Percentiles rank a stretch among this genome's conserved stretches.
phyloP scores from a whole-genome alignment of 768 basidiomycete species.

The Kwoniella sp. region DNA sequence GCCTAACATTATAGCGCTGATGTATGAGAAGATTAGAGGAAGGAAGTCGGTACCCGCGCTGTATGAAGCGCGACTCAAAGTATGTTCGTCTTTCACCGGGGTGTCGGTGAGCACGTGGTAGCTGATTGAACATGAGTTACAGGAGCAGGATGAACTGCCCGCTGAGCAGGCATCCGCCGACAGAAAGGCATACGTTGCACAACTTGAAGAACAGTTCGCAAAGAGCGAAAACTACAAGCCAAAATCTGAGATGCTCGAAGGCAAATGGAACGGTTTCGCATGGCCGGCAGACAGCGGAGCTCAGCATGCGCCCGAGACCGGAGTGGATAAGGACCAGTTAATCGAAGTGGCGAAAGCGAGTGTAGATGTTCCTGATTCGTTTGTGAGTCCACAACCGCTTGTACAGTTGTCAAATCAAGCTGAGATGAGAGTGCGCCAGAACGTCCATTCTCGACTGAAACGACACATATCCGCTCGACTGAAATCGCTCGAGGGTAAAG shows the following conservation, averaged over 20 bases:
- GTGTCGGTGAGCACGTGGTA: neutral
- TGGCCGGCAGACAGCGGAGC: conserved; percentile 68
- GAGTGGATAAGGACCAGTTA: conserved; percentile 64
- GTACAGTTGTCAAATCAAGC: neutral
- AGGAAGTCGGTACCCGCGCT: conserved; percentile 75
- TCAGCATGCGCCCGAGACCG: conserved; percentile 66
- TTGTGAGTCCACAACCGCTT: conserved; percentile 65
- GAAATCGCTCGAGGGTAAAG: conserved; percentile 71
- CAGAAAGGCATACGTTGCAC: conserved; percentile 65
- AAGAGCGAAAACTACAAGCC: conserved; percentile 61
- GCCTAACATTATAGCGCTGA: conserved; percentile 60
- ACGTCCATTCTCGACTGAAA: conserved; percentile 75
- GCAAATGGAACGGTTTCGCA: conserved; percentile 68
- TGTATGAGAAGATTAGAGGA: conserved; percentile 84
- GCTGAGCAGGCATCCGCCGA: conserved; percentile 61
- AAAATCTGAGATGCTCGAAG: conserved; percentile 64
- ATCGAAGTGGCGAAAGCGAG: conserved; percentile 69
- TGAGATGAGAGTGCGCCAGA: conserved; percentile 58
- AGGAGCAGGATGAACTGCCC: conserved; percentile 65
- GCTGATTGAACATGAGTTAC: neutral
- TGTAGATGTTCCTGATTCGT: conserved; percentile 64
- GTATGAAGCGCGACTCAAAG: conserved; percentile 78
- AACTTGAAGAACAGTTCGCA: conserved; percentile 68
- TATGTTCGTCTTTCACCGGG: conserved; percentile 56
- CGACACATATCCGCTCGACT: conserved; percentile 77